Evolutionary conservation across 2,329 filamentous ascomycete genomes (phyloP).

Genomic region (Juglanconis sp.): DNA sequence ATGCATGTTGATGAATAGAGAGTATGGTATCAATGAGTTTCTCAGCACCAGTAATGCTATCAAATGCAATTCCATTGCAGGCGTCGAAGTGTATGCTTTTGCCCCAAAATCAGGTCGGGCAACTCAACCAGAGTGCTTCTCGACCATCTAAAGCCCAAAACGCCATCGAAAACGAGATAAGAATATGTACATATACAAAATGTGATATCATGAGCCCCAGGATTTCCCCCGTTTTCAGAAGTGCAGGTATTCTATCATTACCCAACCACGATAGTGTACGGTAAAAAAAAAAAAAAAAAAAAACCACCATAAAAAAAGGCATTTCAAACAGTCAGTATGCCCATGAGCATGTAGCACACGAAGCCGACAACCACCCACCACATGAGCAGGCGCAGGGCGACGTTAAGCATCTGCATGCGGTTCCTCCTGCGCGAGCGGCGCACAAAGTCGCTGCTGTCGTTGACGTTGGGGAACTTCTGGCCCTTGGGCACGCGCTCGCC

Average conservation of each 20-base stretch:
- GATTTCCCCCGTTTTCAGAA: too few species aligned
- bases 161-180: background rate
- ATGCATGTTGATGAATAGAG: background rate
- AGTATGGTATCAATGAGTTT: background rate
- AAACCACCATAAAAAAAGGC: background rate
- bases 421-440: constrained; percentile 21
- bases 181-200: background rate
- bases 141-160: background rate
- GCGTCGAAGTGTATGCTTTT: background rate
- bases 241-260: background rate
- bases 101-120: background rate
- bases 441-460: constrained; percentile 21
- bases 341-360: constrained; percentile 19
- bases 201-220: background rate
- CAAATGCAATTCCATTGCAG: background rate
- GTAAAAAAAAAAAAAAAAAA: background rate
- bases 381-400: constrained; percentile 21
- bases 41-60: background rate
- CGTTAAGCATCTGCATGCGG: constrained; percentile 24
- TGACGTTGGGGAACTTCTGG: constrained; percentile 21
- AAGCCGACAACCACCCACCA: constrained; percentile 19
- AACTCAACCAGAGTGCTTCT: background rate
- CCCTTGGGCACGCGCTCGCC: constrained; percentile 19
- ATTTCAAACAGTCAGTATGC: constrained; percentile 9
- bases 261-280: background rate